Percentiles rank a stretch among this genome's conserved stretches.
Evolutionary conservation across 495 filamentous ascomycete species (phyloP).

Genomic region (Penicillium turbatum): DNA sequence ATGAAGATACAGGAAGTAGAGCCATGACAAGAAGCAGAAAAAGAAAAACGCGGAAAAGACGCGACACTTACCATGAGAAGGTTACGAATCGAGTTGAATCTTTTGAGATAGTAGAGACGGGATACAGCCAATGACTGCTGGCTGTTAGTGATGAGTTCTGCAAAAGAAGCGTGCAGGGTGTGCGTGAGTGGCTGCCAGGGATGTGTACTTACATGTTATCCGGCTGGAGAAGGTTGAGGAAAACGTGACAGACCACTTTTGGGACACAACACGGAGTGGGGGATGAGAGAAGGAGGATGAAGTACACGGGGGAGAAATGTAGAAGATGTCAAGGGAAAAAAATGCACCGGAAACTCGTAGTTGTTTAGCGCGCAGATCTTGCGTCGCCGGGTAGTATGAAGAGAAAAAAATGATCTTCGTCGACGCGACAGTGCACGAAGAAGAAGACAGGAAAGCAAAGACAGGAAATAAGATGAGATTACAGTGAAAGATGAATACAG

Average conservation of each 20-base stretch:
- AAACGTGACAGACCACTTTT: slow-evolving; percentile 5
- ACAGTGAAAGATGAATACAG: slow-evolving; percentile 4
- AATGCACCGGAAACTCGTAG: slow-evolving; percentile 4
- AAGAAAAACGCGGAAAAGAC: slow-evolving; percentile 7
- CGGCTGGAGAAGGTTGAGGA: slow-evolving; percentile 13
- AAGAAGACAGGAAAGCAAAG: slow-evolving; percentile 5
- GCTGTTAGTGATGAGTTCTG: slow-evolving; percentile 7
- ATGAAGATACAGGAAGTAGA: slow-evolving; percentile 26
- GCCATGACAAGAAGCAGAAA: slow-evolving; percentile 7
- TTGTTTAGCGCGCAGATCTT: slow-evolving; percentile 13
- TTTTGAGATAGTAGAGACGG: not conserved
- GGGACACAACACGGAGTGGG: slow-evolving; percentile 8
- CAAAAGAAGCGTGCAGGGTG: slow-evolving; percentile 14
- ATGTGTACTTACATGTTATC: slow-evolving; percentile 29
- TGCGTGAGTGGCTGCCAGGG: slow-evolving; percentile 37
- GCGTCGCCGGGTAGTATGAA: slow-evolving; percentile 9
- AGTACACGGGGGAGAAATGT: not conserved
- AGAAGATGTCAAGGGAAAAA: slow-evolving; percentile 3
- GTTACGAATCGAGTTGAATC: not conserved
- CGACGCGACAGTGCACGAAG: slow-evolving; percentile 5
- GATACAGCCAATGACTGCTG: slow-evolving; percentile 3
- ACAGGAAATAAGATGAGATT: not conserved
- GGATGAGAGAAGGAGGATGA: not conserved
- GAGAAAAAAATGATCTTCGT: slow-evolving; percentile 8
- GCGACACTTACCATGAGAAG: slow-evolving; percentile 13